Evolutionary conservation across 2,329 filamentous ascomycete species (phyloP).

Genomic region (Fonsecaea erecta): DNA sequence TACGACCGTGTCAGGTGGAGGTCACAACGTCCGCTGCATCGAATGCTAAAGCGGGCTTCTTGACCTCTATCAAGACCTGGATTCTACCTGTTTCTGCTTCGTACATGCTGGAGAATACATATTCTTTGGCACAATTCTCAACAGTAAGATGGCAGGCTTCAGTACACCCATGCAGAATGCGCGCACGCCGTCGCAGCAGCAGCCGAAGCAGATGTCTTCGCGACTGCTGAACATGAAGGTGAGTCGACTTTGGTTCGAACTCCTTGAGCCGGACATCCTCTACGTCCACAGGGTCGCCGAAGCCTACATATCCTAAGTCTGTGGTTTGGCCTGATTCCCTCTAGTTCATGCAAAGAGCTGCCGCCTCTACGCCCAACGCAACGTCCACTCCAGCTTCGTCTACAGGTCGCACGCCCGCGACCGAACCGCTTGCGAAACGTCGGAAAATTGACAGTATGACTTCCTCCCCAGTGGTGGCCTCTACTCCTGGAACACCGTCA

Average conservation of each 20-base stretch:
- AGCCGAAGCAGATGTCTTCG: constrained; percentile 37
- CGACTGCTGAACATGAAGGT: constrained; percentile 39
- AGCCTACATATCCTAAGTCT: background rate
- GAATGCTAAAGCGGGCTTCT: background rate
- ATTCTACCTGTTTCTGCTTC: background rate
- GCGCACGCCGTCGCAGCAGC: constrained; percentile 18
- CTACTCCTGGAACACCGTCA: constrained; percentile 24
- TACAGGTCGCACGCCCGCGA: constrained; percentile 24
- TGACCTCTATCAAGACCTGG: background rate
- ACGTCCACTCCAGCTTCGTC: constrained; percentile 19
- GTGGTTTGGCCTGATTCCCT: background rate
- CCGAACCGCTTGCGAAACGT: constrained; percentile 31
- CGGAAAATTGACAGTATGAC: constrained; percentile 26
- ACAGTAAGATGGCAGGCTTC: constrained; percentile 27
- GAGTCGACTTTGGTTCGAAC: background rate
- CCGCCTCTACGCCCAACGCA: constrained; percentile 21
- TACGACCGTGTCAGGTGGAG: background rate
- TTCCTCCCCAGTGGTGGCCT: constrained; percentile 15
- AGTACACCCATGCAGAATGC: constrained; percentile 22
- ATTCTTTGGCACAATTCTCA: background rate
- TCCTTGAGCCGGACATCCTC: background rate
- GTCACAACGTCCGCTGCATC: background rate
- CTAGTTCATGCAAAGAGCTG: constrained; percentile 38
- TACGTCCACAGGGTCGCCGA: background rate
- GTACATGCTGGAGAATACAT: background rate